Evolutionary conservation across 1,284 basidiomycete genomes (phyloP).

Genomic region (Butyriboletus appendiculatus): DNA sequence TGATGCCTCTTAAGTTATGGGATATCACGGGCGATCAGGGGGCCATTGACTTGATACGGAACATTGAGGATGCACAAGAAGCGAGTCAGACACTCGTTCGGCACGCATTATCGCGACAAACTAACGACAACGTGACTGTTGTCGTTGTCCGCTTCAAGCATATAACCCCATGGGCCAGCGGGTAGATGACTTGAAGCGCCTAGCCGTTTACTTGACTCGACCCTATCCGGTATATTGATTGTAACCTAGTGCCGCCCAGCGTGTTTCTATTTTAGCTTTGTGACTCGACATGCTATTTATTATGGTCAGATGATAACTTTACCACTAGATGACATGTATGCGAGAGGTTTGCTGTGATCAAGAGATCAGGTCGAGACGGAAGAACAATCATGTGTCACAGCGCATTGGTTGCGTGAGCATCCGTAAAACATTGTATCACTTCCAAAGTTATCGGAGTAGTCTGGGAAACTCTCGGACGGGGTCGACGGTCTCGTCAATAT

Average conservation of each 20-base stretch:
- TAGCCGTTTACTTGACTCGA: constrained; percentile 3
- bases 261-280: constrained; percentile 5
- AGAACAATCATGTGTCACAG: too few relatives aligned
- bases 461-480: too few relatives aligned
- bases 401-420: too few relatives aligned
- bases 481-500: too few relatives aligned
- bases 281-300: not conserved
- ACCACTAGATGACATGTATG: not conserved
- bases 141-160: constrained; percentile 71
- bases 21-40: constrained; percentile 49
- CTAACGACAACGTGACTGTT: constrained; percentile 90
- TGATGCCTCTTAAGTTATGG: not conserved
- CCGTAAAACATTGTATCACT: too few relatives aligned
- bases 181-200: constrained; percentile 10
- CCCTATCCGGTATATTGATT: constrained; percentile 8
- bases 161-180: constrained; percentile 11
- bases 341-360: not conserved
- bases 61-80: constrained; percentile 77
- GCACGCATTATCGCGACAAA: constrained; percentile 86
- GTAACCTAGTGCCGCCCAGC: not conserved
- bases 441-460: too few relatives aligned
- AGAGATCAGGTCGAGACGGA: too few relatives aligned
- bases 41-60: constrained; percentile 85
- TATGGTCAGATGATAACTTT: not conserved
- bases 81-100: constrained; percentile 82